These are phyloP conservation scores for Suhomyces maxii DNA, from an alignment of 1,139 yeast genomes.

Conservation along the genomic window DNA sequence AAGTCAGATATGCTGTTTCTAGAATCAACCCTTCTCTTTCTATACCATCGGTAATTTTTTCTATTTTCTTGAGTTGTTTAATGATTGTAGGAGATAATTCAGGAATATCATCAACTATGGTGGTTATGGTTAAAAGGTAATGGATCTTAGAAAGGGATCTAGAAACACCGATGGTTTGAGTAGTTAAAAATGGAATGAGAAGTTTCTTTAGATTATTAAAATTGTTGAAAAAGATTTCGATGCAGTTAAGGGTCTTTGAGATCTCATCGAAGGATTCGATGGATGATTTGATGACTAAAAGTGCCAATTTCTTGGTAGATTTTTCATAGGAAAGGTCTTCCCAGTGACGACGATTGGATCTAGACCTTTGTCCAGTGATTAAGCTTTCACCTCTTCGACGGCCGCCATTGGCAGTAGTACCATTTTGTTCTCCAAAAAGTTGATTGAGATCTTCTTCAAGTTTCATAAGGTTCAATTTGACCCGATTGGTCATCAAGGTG, in stretches of 20 bases:
- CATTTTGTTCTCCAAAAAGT: conserved; percentile 25
- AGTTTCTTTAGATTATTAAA: conserved; percentile 43
- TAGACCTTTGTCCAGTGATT: conserved; percentile 1
- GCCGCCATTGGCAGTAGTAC: neutral
- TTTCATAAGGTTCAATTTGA: conserved; percentile 24
- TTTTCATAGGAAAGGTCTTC: conserved; percentile 29
- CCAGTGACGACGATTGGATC: conserved; percentile 22
- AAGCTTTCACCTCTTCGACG: conserved; percentile 2
- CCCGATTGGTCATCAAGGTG: conserved; percentile 32
- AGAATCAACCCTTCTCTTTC: conserved; percentile 35
- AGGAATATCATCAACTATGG: conserved; percentile 31
- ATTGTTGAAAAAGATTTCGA: conserved; percentile 36
- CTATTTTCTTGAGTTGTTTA: conserved; percentile 35
- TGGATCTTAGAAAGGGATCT: conserved; percentile 27
- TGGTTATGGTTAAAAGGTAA: conserved; percentile 27
- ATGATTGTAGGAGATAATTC: conserved; percentile 25
- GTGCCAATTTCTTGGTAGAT: conserved; percentile 23
- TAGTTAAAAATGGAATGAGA: conserved; percentile 34
- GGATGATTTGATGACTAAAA: conserved; percentile 22
- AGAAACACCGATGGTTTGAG: conserved; percentile 32
- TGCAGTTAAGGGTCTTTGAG: conserved; percentile 27
- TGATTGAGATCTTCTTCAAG: conserved; percentile 36
- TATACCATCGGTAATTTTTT: conserved; percentile 39
- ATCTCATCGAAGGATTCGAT: conserved; percentile 24
- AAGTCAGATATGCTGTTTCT: conserved; percentile 26